phyloP scores from a whole-genome alignment of 305 asterid species.

The Solanum hybrid region DNA sequence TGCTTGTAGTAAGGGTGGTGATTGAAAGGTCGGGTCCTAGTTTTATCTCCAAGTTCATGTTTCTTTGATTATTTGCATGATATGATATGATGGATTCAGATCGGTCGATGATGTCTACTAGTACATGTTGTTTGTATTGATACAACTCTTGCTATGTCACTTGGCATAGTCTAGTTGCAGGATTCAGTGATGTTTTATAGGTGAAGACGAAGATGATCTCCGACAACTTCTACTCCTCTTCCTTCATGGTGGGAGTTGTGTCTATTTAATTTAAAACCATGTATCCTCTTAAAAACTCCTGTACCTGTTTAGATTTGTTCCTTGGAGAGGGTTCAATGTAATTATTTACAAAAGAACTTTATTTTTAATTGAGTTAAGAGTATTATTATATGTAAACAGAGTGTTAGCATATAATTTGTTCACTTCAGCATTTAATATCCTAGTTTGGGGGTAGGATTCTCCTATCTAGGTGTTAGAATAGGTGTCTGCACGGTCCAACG shows the following conservation, averaged over 20 bases:
- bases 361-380: not conserved
- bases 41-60: not conserved
- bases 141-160: not conserved
- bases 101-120: not conserved
- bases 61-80: not conserved
- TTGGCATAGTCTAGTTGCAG: not conserved
- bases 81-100: not conserved
- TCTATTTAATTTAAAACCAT: not conserved
- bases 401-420: not conserved
- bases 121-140: not conserved
- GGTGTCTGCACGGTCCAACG: not conserved
- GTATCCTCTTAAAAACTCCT: not conserved
- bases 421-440: not conserved
- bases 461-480: not conserved
- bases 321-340: not conserved
- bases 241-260: not conserved
- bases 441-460: not conserved
- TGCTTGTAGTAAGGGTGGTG: not conserved
- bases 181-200: not conserved
- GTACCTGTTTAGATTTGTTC: not conserved
- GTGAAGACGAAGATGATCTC: not conserved
- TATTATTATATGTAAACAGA: not conserved
- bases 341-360: not conserved
- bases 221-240: not conserved
- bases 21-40: not conserved